phyloP scores from a whole-genome alignment of 768 basidiomycete genomes.

The Grammothele lineata region DNA sequence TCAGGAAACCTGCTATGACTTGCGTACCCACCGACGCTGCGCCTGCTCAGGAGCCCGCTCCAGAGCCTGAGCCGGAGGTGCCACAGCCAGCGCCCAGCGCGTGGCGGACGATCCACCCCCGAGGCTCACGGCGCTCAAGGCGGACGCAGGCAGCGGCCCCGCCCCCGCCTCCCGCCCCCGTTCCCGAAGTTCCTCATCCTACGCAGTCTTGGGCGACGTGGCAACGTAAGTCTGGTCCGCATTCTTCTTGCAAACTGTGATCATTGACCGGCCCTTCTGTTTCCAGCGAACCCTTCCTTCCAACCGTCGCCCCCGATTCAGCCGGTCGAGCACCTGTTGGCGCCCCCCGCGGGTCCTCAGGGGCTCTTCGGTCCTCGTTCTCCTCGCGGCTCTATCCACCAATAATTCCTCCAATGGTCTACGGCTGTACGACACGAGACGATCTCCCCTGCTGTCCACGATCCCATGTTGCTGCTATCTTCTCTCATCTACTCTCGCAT shows the following conservation, averaged over 20 bases:
- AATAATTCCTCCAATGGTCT: not conserved
- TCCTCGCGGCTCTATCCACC: conserved; percentile 37
- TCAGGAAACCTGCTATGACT: conserved; percentile 15
- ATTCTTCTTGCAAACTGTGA: not conserved
- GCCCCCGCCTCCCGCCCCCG: conserved; percentile 13
- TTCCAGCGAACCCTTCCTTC: conserved; percentile 52
- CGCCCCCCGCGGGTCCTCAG: conserved; percentile 53
- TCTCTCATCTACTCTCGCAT: not conserved
- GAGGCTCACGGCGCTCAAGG: conserved; percentile 14
- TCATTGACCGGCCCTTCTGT: conserved; percentile 5
- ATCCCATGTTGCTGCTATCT: not conserved
- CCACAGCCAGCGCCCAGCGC: conserved; percentile 18
- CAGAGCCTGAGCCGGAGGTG: conserved; percentile 15
- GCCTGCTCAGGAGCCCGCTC: conserved; percentile 21
- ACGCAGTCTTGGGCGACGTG: conserved; percentile 38
- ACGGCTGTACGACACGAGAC: not conserved
- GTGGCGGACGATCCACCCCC: conserved; percentile 10
- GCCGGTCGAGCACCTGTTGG: conserved; percentile 46
- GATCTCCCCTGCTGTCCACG: not conserved
- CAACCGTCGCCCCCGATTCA: conserved; percentile 59
- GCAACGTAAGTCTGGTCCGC: conserved; percentile 37
- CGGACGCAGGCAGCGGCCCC: conserved; percentile 15
- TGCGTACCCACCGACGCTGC: conserved; percentile 15
- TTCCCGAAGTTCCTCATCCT: conserved; percentile 19
- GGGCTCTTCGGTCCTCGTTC: conserved; percentile 79